These are phyloP conservation scores for Aspergillus ellipticus DNA, from an alignment of 495 filamentous ascomycete species.

Conservation along the genomic window DNA sequence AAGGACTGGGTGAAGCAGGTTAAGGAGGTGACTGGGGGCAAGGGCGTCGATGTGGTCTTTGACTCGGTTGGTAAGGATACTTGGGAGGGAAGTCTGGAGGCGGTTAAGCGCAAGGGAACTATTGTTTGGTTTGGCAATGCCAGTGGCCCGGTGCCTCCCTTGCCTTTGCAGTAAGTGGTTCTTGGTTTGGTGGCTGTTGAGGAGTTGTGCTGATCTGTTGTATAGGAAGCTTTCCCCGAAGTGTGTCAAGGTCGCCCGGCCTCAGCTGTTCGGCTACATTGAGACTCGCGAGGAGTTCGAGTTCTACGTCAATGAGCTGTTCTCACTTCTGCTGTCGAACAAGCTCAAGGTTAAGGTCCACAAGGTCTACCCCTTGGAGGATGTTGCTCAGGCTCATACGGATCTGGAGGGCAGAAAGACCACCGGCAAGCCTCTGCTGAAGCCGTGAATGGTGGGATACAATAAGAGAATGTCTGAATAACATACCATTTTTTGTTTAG, in stretches of 20 bases:
- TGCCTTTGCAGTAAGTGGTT: conserved; percentile 58
- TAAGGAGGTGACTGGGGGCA: conserved; percentile 63
- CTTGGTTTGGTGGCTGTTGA: neutral
- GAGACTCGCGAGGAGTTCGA: conserved; percentile 72
- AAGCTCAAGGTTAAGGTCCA: conserved; percentile 74
- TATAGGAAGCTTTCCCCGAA: conserved; percentile 60
- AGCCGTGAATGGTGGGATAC: conserved; percentile 21
- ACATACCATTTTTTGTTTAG: neutral
- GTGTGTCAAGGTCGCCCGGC: conserved; percentile 75
- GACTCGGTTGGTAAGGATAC: conserved; percentile 87
- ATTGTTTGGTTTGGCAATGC: conserved; percentile 87
- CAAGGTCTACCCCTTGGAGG: conserved; percentile 74
- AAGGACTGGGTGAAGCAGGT: conserved; percentile 63
- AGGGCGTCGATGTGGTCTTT: conserved; percentile 77
- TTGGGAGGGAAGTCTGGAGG: conserved; percentile 78
- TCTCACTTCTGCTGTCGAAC: conserved; percentile 62
- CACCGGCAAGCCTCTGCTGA: conserved; percentile 65
- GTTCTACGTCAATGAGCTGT: conserved; percentile 68
- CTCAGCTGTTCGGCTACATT: conserved; percentile 72
- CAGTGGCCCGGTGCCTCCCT: conserved; percentile 72
- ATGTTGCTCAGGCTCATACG: conserved; percentile 69
- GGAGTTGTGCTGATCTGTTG: neutral
- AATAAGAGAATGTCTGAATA: neutral
- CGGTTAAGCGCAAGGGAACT: conserved; percentile 76
- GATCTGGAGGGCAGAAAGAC: conserved; percentile 83